Conservation (phyloP, 495 filamentous ascomycete genomes). For the Neurospora tetraspora region DNA sequence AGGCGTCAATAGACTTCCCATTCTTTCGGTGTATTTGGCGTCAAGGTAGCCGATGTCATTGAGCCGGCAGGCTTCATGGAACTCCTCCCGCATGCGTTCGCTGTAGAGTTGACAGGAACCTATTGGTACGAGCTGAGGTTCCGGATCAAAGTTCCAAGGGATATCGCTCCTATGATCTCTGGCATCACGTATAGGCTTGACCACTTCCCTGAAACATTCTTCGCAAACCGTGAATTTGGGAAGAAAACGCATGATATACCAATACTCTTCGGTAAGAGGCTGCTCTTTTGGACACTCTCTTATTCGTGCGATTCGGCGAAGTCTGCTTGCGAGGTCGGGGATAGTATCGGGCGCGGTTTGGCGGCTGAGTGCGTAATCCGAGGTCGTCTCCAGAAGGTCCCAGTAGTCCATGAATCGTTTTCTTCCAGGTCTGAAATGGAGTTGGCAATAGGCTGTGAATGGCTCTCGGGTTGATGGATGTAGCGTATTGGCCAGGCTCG, state of each 20-base stretch:
- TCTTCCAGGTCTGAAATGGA: conserved; percentile 25
- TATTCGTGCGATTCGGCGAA: conserved; percentile 22
- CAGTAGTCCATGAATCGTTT: conserved; percentile 35
- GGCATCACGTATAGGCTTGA: conserved; percentile 49
- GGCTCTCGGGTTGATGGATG: conserved; percentile 8
- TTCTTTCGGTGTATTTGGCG: conserved; percentile 36
- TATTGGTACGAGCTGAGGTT: conserved; percentile 17
- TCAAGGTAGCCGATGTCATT: conserved; percentile 49
- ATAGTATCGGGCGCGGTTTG: conserved; percentile 23
- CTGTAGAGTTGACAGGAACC: conserved; percentile 66
- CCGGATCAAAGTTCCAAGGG: conserved; percentile 33
- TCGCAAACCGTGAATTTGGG: conserved; percentile 35
- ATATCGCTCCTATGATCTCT: conserved; percentile 30
- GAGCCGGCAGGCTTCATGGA: conserved; percentile 46
- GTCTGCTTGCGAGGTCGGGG: conserved; percentile 23
- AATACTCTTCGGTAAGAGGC: conserved; percentile 17
- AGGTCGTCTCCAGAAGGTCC: conserved; percentile 30
- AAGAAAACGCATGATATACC: conserved; percentile 31
- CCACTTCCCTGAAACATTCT: conserved; percentile 54
- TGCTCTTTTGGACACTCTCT: conserved; percentile 18
- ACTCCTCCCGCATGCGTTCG: conserved; percentile 59
- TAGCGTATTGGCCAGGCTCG: conserved; percentile 26
- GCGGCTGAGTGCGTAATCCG: conserved; percentile 24
- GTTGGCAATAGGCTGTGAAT: conserved; percentile 27
- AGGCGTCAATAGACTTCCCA: neutral